phyloP scores from a whole-genome alignment of 441 rosid species.

The Gossypium schwendimanii region DNA sequence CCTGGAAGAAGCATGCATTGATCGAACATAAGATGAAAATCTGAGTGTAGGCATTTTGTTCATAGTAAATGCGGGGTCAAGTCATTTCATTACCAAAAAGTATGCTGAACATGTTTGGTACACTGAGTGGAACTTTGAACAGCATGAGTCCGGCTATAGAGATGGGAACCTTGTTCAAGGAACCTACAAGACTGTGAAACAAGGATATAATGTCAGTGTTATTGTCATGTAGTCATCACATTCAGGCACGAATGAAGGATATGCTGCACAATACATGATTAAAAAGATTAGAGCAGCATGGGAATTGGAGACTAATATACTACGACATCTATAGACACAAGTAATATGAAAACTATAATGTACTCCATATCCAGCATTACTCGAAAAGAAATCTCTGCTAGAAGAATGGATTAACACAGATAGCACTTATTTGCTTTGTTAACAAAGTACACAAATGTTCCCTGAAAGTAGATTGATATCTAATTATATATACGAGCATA shows the following conservation, averaged over 20 bases:
- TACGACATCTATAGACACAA: no score
- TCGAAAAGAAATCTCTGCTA: not conserved
- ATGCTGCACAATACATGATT: not conserved
- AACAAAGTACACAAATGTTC: not conserved
- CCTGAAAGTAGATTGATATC: not conserved
- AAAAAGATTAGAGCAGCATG: not conserved
- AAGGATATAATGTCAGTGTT: not conserved
- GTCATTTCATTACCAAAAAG: constrained; percentile 56
- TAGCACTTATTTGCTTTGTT: not conserved
- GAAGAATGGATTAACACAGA: not conserved
- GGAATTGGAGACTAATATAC: not conserved
- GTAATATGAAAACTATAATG: not conserved
- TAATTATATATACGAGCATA: not conserved
- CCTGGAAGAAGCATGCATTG: constrained; percentile 36
- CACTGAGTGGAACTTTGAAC: constrained; percentile 74
- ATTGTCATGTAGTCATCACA: not conserved
- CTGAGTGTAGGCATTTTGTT: not conserved
- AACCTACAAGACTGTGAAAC: constrained; percentile 73
- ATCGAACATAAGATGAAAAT: not conserved
- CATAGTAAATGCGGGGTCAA: not conserved
- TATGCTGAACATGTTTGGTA: constrained; percentile 72
- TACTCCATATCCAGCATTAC: not conserved
- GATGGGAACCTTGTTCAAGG: constrained; percentile 86
- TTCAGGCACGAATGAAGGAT: not conserved
- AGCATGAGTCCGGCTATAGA: constrained; percentile 66